A percentile compares a stretch with the other conserved stretches of the same genome.
Evolutionary conservation across 306 rosid genomes (phyloP).

Genomic region (Cucurbita moschata): DNA sequence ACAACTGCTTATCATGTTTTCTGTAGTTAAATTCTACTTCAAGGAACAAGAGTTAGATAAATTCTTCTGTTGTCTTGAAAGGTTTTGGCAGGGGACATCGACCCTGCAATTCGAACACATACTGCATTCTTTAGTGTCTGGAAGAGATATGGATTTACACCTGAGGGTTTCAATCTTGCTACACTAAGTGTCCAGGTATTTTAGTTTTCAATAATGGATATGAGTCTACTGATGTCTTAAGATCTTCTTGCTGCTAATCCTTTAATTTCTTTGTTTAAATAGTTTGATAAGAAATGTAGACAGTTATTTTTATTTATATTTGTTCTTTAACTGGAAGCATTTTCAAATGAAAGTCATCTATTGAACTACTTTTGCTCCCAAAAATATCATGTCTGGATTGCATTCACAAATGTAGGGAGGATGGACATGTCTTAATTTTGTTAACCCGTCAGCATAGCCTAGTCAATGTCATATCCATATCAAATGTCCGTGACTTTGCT

Average conservation of each 20-base stretch:
- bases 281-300: not conserved
- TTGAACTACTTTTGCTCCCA: not conserved
- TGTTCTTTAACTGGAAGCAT: not conserved
- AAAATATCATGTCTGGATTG: not conserved
- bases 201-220: constrained; percentile 12
- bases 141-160: constrained; percentile 95
- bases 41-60: constrained; percentile 6
- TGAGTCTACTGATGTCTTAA: not conserved
- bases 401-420: not conserved
- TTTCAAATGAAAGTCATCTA: not conserved
- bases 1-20: constrained; percentile 9
- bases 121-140: constrained; percentile 91
- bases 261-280: not conserved
- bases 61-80: constrained; percentile 24
- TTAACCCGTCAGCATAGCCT: not conserved
- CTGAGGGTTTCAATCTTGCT: constrained; percentile 97
- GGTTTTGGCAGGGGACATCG: constrained; percentile 95
- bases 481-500: not conserved
- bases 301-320: not conserved
- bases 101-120: constrained; percentile 91
- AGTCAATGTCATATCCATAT: not conserved
- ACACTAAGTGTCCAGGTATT: constrained; percentile 83
- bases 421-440: not conserved
- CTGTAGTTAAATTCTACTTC: constrained; percentile 6
- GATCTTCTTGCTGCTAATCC: not conserved